Evolutionary conservation across 257 asterid genomes (phyloP).

Genomic region (Rehmannia glutinosa): DNA sequence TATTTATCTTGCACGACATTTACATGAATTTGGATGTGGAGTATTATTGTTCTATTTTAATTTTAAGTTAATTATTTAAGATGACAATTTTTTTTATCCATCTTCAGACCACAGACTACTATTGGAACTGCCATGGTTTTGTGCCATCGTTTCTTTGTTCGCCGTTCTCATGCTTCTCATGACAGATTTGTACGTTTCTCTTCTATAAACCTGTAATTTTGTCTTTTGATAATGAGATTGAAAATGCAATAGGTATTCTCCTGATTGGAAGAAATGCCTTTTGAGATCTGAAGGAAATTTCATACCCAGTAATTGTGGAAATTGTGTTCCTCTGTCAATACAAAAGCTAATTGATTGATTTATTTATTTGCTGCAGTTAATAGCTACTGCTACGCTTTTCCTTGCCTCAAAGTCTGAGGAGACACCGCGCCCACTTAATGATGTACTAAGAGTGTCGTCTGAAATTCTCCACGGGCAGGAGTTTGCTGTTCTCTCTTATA

Average conservation of each 20-base stretch:
- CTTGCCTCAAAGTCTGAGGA: slow-evolving; percentile 95
- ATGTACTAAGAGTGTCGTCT: slow-evolving; percentile 64
- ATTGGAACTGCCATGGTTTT: slow-evolving; percentile 93
- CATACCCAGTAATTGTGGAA: not conserved
- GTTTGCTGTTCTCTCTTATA: slow-evolving; percentile 51
- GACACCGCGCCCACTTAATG: slow-evolving; percentile 81
- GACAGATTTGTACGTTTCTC: slow-evolving; percentile 79
- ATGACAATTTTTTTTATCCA: not conserved
- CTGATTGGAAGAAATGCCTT: not conserved
- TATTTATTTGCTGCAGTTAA: slow-evolving; percentile 52
- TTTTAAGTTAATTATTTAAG: not conserved
- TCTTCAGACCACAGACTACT: slow-evolving; percentile 91
- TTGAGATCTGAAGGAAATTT: slow-evolving; percentile 1
- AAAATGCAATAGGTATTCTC: slow-evolving; percentile 2
- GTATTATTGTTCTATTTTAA: not conserved
- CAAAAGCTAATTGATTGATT: slow-evolving; percentile 17
- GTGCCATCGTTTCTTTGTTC: slow-evolving; percentile 91
- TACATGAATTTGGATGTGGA: not conserved
- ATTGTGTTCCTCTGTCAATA: slow-evolving; percentile 10
- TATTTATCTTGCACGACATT: slow-evolving; percentile 11
- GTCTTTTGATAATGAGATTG: not conserved
- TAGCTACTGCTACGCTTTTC: slow-evolving; percentile 92
- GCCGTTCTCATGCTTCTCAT: slow-evolving; percentile 92
- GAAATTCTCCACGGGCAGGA: slow-evolving; percentile 82
- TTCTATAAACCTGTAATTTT: not conserved